phyloP scores from a whole-genome alignment of 257 asterid genomes.

The Solanum lignicaule region DNA sequence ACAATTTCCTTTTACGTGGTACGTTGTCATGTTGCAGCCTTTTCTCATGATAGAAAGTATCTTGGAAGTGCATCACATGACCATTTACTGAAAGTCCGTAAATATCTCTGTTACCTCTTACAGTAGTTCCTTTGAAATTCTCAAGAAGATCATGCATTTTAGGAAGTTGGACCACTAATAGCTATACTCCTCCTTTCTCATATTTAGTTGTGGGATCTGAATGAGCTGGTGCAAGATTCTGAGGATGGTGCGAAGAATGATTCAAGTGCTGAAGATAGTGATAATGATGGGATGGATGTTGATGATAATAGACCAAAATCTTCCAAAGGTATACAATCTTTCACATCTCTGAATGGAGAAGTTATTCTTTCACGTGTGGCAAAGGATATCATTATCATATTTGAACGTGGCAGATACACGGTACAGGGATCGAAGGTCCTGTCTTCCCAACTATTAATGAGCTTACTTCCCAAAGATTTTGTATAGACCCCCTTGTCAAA shows the following conservation, averaged over 20 bases:
- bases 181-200: background rate
- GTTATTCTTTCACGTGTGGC: background rate
- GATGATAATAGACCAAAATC: slow-evolving; percentile 44
- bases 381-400: background rate
- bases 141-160: background rate
- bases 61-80: slow-evolving; percentile 97
- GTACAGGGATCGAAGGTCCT: background rate
- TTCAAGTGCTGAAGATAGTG: slow-evolving; percentile 40
- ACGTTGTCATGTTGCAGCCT: slow-evolving; percentile 36
- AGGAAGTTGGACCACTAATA: background rate
- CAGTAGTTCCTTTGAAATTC: background rate
- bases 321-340: slow-evolving; percentile 42
- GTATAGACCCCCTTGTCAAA: background rate
- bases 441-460: background rate
- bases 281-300: slow-evolving; percentile 67
- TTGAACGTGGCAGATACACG: background rate
- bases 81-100: slow-evolving; percentile 48
- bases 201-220: slow-evolving; percentile 66
- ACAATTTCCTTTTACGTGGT: background rate
- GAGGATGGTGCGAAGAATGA: slow-evolving; percentile 21
- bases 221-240: slow-evolving; percentile 59
- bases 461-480: background rate
- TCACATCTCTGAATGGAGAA: background rate
- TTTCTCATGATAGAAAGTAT: slow-evolving; percentile 75
- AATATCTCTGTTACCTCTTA: background rate